Evolutionary conservation across 768 basidiomycete genomes (phyloP), one percentile per base, ranked within the genome.

Genomic region (Solioccasus polychromus): DNA sequence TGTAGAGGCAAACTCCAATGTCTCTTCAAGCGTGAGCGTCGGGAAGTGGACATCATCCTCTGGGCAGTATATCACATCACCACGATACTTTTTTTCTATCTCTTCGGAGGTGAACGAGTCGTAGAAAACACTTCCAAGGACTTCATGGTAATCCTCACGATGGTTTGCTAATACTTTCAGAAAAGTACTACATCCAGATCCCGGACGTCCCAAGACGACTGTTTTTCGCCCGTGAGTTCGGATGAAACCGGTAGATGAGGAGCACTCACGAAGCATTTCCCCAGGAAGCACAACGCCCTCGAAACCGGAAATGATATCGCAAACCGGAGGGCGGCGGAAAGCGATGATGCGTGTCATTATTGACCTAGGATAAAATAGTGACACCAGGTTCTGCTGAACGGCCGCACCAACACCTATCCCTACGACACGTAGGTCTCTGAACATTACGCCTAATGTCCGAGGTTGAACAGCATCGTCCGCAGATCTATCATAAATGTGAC

Each of bases 41-140:
- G 91, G 86, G 54, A 92, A 87, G 60, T 92, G 90, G 2, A 88
- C 71, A 59, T 94, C 90, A 55, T 92, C 90, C 68, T 89, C 90
- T 0, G 88, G 86, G 48, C 78, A 84, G 60, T 89, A 92, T 44
- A 79, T 78, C 2, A 89, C 82, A 57, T 90, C 90, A 14, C 92
- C 92, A 3, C 85, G 83, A 61, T 80, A 86, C 41, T 76, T 76
- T 48, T 78, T 75, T 47, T 61, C 53, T 43, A 94, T 75, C 44
- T 90, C 74, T 1, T 77, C 66, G 2, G 86, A 78, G 0, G 80
- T 67, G 47, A 94, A 74, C 2, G 88, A 82, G 58, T 88, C 88
- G 58, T 94, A 96, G 37, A 72, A 68, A 3, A 92, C 77, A 1
- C 83, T 71, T 20, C 92, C 92, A 26, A 79, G 64, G 17, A 94